Percentiles rank a stretch among this genome's conserved stretches.
phyloP scores from a whole-genome alignment of 2,329 filamentous ascomycete genomes.

The Aspergillus uvarum region DNA sequence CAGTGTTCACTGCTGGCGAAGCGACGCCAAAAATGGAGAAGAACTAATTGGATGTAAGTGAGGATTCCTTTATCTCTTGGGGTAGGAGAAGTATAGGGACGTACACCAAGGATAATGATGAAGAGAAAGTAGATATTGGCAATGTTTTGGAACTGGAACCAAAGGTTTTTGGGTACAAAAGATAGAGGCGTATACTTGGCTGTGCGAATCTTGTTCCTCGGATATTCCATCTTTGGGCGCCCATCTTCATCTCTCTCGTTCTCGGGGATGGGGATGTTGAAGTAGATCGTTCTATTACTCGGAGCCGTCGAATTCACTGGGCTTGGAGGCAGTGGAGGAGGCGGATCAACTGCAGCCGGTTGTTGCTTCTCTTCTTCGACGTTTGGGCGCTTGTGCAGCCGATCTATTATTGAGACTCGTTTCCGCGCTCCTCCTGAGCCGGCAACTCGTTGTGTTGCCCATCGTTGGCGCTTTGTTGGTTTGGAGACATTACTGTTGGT shows the following conservation, averaged over 20 bases:
- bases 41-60: slow-evolving; percentile 58
- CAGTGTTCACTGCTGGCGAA: slow-evolving; percentile 85
- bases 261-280: slow-evolving; percentile 78
- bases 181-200: slow-evolving; percentile 95
- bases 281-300: slow-evolving; percentile 54
- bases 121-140: slow-evolving; percentile 99
- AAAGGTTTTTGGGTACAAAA: slow-evolving; percentile 95
- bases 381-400: slow-evolving; percentile 62
- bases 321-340: slow-evolving; percentile 26
- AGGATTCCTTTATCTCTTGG: background rate
- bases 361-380: slow-evolving; percentile 69
- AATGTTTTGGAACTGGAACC: slow-evolving; percentile 97
- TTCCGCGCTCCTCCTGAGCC: slow-evolving; percentile 74
- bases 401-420: slow-evolving; percentile 76
- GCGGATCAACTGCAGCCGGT: slow-evolving; percentile 44
- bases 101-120: slow-evolving; percentile 88
- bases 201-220: slow-evolving; percentile 94
- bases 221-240: slow-evolving; percentile 66
- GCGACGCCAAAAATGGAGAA: slow-evolving; percentile 93
- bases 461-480: slow-evolving; percentile 78
- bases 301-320: slow-evolving; percentile 45
- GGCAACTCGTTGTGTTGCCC: slow-evolving; percentile 89
- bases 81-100: slow-evolving; percentile 34
- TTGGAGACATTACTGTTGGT: slow-evolving; percentile 53
- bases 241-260: slow-evolving; percentile 79